Conservation (phyloP, 345 rosid species). For the Eucalyptus cladocalyx region DNA sequence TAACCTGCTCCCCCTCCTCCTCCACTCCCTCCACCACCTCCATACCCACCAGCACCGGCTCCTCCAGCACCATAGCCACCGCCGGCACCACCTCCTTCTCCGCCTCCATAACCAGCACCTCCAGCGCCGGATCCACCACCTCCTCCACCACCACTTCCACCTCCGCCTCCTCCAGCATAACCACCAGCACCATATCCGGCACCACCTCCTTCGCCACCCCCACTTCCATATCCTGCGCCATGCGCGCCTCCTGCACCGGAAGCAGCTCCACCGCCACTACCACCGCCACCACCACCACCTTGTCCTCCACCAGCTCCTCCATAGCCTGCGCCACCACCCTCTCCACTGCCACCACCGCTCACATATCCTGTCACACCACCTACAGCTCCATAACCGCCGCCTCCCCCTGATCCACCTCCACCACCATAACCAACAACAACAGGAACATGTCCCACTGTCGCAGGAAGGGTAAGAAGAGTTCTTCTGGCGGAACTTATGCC, state of each 20-base stretch:
- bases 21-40: constrained; percentile 3
- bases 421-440: background rate
- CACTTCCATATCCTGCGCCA: background rate
- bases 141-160: background rate
- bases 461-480: constrained; percentile 18
- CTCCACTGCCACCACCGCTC: constrained; percentile 8
- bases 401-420: constrained; percentile 4
- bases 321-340: constrained; percentile 5
- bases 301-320: constrained; percentile 8
- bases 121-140: background rate
- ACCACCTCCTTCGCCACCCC: constrained; percentile 1
- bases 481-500: constrained; percentile 25
- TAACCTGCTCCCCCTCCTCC: constrained; percentile 13
- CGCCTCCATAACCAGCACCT: background rate
- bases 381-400: background rate
- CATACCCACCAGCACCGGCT: background rate
- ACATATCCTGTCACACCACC: constrained; percentile 13
- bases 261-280: constrained; percentile 9
- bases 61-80: constrained; percentile 2
- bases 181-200: background rate
- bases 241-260: constrained; percentile 10
- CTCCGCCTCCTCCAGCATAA: background rate
- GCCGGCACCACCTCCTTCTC: background rate
- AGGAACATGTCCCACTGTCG: constrained; percentile 3
- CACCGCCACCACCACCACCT: constrained; percentile 4